Evolutionary conservation across 345 rosid genomes (phyloP).

Genomic region (Jatropha curcas): DNA sequence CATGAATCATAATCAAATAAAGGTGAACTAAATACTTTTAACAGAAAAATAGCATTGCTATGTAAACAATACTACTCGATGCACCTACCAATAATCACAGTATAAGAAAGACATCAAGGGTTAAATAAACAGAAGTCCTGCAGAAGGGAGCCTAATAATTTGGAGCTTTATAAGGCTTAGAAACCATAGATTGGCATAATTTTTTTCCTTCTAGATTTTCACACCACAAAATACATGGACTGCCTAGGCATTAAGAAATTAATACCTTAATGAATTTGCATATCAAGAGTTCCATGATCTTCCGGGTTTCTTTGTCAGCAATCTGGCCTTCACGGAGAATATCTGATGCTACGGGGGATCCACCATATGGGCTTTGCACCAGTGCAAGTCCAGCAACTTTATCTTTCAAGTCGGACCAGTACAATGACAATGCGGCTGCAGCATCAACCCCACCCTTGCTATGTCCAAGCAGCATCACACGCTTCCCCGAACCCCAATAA

Average conservation of each 20-base stretch:
- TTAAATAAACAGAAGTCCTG: not conserved
- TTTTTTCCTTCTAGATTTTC: not conserved
- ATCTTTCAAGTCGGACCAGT: constrained; percentile 50
- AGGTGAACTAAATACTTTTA: not conserved
- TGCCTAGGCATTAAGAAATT: constrained; percentile 9
- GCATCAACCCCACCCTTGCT: constrained; percentile 81
- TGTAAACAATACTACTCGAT: no score
- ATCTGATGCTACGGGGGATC: constrained; percentile 68
- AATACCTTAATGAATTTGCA: constrained; percentile 69
- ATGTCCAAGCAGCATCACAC: constrained; percentile 70
- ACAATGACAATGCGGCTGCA: constrained; percentile 70
- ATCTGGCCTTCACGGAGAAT: constrained; percentile 69
- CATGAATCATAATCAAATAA: constrained; percentile 9
- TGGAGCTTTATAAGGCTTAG: not conserved
- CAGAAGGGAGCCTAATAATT: not conserved
- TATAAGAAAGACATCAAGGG: not conserved
- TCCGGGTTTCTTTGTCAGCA: constrained; percentile 64
- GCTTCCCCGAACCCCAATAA: constrained; percentile 74
- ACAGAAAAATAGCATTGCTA: not conserved
- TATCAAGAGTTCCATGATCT: constrained; percentile 61
- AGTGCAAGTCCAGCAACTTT: constrained; percentile 74
- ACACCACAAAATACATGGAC: constrained; percentile 1
- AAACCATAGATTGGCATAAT: constrained; percentile 3
- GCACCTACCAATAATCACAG: not conserved
- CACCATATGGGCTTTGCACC: constrained; percentile 73